Evolutionary conservation across 306 rosid genomes (phyloP), one percentile per base, ranked within the genome.

Genomic region (Astragalus glycyphyllos): DNA sequence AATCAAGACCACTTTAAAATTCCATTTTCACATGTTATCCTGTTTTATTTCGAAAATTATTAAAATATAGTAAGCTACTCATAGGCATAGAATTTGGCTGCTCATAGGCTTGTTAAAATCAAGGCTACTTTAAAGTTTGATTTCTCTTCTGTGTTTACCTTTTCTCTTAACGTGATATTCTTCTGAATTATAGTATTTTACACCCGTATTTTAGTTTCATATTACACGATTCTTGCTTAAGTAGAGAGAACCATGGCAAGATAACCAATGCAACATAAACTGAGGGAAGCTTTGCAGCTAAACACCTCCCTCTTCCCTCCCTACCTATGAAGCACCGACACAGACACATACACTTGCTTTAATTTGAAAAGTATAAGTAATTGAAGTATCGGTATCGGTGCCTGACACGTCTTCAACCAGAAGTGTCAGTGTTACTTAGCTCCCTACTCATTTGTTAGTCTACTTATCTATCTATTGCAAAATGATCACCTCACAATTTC

Each of bases 401-500:
- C n/a, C n/a, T n/a, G n/a, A n/a, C n/a, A n/a, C n/a, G n/a, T n/a
- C n/a, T n/a, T n/a, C n/a, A n/a, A n/a, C n/a, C n/a, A n/a, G n/a
- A n/a, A n/a, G n/a, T n/a, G n/a, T n/a, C n/a, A n/a, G n/a, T n/a
- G n/a, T n/a, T n/a, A n/a, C n/a, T n/a, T n/a, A n/a, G n/a, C n/a
- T 69, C 56, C 61, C 59, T 63, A 23, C 58, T 44, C 49, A 44
- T 71, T 41, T 47, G 31, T 11, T 20, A 53, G n/a, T 73, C 62
- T 49, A 38, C 58, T 7, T 49, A 66, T 20, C 51, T 51, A 26
- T 37, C 41, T 65, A 68, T 49, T 17, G 55, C 35, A 32, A 20
- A 65, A 53, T 51, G 71, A 78, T 60, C 57, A 71, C 7, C 64
- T 59, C 69, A 45, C 8, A 40, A 40, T 26, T 75, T 87, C 83